Evolutionary conservation across 2,329 filamentous ascomycete species (phyloP), one percentile per base, ranked within the genome.

Genomic region (Cephalotrichum gorgonifer): DNA sequence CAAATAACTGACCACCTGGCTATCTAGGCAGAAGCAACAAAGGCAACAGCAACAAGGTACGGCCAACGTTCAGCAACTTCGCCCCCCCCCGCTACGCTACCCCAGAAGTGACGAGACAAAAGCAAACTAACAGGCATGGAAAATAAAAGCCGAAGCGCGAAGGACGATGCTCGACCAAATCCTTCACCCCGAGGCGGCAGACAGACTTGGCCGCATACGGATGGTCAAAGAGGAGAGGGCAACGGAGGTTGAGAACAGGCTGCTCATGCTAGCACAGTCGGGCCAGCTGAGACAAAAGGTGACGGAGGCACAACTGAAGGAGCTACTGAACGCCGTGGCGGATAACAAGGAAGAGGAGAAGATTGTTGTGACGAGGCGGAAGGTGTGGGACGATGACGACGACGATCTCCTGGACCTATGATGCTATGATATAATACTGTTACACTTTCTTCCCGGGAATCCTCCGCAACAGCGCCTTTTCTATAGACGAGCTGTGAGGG

Each of bases 201-300:
- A 98, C 70, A 86, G 93, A 14, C 78, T 98, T 1, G 88, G 88
- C 50, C 88, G 93, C 56, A 97, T 98, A 70, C 85, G 91, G 30
- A 82, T 98, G 52, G 93, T 98, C 62, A 97, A 97, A 70, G 88
- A 90, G 64, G 83, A 85, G 58, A 87, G 93, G 60, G 93, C 93
- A 31, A 79, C 77, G 53, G 89, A 96, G 60, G 81, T 98, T 50
- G 93, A 98, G 73, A 90, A 94, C 74, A 72, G 91, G 46, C 78
- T 98, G 50, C 90, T 98, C 66, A 89, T 85, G 81, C 79, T 98
- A 51, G 91, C 93, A 51, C 81, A 89, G 60, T 79, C 83, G 23
- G 90, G 91, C 23, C 93, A 97, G 72, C 73, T 98, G 58, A 75
- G 88, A 49, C 72, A 80, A 53, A 94, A 95, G 65, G 88, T 98